Evolutionary conservation across 2,329 filamentous ascomycete species (phyloP).

Genomic region (Sclerotinia nivalis): DNA sequence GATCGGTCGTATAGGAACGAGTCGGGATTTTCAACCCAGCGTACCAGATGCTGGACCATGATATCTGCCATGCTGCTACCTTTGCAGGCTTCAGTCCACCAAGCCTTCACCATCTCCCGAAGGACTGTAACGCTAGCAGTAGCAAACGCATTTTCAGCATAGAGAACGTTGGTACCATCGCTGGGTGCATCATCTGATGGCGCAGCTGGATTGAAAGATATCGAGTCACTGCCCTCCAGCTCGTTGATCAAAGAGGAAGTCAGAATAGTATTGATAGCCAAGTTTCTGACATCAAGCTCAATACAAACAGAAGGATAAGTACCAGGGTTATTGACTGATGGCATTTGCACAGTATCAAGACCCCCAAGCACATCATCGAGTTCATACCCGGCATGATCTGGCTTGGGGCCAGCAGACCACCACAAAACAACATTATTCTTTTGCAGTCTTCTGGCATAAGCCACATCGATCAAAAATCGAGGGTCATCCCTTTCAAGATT

Average conservation of each 20-base stretch:
- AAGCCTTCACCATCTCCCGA: conserved; percentile 96
- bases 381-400: conserved; percentile 95
- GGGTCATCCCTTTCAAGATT: conserved; percentile 95
- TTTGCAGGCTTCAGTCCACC: conserved; percentile 93
- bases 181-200: conserved; percentile 58
- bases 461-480: conserved; percentile 90
- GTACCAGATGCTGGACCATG: conserved; percentile 93
- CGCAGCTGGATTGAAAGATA: conserved; percentile 78
- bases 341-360: conserved; percentile 87
- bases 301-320: conserved; percentile 97
- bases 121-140: conserved; percentile 86
- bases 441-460: conserved; percentile 86
- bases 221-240: conserved; percentile 83
- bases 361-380: conserved; percentile 83
- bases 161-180: conserved; percentile 68
- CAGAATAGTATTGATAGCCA: conserved; percentile 96
- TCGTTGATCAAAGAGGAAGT: conserved; percentile 97
- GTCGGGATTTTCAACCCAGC: conserved; percentile 92
- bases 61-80: conserved; percentile 95
- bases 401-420: conserved; percentile 87
- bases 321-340: conserved; percentile 86
- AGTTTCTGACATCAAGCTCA: conserved; percentile 88
- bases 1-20: conserved; percentile 95
- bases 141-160: conserved; percentile 89
- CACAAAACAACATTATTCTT: conserved; percentile 92